Evolutionary conservation across 2,329 filamentous ascomycete species (phyloP), one percentile per base, ranked within the genome.

Genomic region (Microcyclospora pomicola): DNA sequence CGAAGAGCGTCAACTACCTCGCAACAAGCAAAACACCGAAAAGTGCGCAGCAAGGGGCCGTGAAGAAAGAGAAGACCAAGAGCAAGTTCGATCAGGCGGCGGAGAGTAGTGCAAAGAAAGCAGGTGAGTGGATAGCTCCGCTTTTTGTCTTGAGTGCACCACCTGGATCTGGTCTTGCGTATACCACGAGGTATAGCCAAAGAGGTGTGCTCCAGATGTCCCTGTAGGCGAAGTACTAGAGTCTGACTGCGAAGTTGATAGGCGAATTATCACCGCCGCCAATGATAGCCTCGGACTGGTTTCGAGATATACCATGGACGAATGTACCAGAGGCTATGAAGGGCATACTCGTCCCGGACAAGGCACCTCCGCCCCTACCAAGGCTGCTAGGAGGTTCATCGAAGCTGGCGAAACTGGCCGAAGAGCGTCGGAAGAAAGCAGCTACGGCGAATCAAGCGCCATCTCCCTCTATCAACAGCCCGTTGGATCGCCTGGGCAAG

Each of bases 381-480:
- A 80, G 85, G 2, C 67, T 98, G 0, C 61, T 94, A 2, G 92
- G 91, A 24, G 92, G 91, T 27, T 73, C 76, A 7, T 93, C 88
- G 5, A 98, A 98, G 53, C 67, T 98, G 33, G 88, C 93, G 50
- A 85, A 85, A 34, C 66, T 98, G 31, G 87, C 88, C 36, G 85
- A 85, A 27, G 81, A 83, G 38, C 73, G 86, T 19, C 87, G 86
- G 57, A 87, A 83, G 61, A 93, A 86, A 59, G 77, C 77, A 11
- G 77, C 77, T 24, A 53, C 55, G 6, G 36, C 47, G n/a, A 31
- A 41, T 12, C 38, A 42, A n/a, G 33, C 41, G 16, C 32, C 37
- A 24, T 28, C 16, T 12, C 31, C 42, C 15, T 28, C 41, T 12
- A 37, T 36, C n/a, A 42, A 49, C 15, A 56, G 60, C 16, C 58